A percentile compares a stretch with the other conserved stretches of the same genome.
These are phyloP conservation scores for Flaveria brownii DNA, from an alignment of 129 eudicot species.

Conservation along the genomic window DNA sequence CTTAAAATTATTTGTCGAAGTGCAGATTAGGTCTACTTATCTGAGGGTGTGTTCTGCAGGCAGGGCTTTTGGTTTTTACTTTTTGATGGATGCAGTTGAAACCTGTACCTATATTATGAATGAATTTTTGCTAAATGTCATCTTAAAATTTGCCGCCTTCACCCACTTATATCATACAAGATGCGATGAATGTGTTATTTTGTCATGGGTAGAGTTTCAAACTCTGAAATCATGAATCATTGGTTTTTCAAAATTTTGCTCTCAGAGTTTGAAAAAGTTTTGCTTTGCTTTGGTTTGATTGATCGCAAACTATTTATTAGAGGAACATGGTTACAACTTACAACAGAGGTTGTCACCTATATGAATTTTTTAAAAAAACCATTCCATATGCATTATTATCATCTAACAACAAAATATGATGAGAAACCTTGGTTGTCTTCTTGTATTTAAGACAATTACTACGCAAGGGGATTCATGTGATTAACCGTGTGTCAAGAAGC, in stretches of 20 bases:
- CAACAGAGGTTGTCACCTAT: no score
- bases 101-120: conserved; percentile 3
- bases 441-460: conserved; percentile 4
- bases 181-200: not conserved
- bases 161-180: not conserved
- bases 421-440: not conserved
- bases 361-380: not conserved
- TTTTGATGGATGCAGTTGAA: conserved; percentile 10
- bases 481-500: not conserved
- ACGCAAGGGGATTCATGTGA: not conserved
- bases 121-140: conserved; percentile 1
- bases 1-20: conserved; percentile 16
- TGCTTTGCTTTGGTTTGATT: no score
- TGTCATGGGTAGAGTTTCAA: no score
- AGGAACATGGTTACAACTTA: no score
- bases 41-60: conserved; percentile 2
- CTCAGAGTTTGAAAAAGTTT: no score
- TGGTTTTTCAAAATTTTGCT: no score
- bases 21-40: conserved; percentile 9
- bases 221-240: no score
- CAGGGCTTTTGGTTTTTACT: conserved; percentile 24
- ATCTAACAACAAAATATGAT: not conserved
- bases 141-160: not conserved
- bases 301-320: no score
- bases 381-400: not conserved